These are phyloP conservation scores for Mycena latifolia DNA, from an alignment of 768 basidiomycete genomes.

Conservation along the genomic window DNA sequence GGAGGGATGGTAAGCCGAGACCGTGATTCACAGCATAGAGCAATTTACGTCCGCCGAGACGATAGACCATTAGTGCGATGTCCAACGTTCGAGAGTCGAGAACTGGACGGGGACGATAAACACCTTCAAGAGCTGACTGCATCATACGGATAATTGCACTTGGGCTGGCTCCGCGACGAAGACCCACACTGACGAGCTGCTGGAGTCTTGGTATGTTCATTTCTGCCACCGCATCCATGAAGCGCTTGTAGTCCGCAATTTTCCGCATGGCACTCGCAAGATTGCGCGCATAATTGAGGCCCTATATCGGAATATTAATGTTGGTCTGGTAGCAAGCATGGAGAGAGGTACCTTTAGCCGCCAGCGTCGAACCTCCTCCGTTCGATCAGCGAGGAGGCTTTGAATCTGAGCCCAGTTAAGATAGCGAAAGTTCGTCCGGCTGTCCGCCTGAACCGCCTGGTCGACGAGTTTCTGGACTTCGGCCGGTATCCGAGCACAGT, in stretches of 20 bases:
- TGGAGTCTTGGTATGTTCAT: too few species aligned
- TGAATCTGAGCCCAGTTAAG: constrained; percentile 2
- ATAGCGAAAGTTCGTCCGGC: not conserved
- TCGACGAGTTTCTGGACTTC: too few species aligned
- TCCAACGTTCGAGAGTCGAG: constrained; percentile 13
- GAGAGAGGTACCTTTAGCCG: not conserved
- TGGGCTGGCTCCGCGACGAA: constrained; percentile 16
- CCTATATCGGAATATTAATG: too few species aligned
- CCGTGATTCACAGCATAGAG: not conserved
- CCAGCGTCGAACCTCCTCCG: constrained; percentile 6
- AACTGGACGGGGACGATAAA: constrained; percentile 1
- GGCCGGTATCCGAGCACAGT: not conserved
- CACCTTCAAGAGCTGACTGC: constrained; percentile 22
- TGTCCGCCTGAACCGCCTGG: too few species aligned
- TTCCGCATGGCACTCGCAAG: too few species aligned
- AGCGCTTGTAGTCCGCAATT: too few species aligned
- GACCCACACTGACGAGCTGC: too few species aligned
- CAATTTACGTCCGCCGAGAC: too few species aligned
- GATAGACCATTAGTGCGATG: constrained; percentile 15
- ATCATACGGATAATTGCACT: constrained; percentile 16
- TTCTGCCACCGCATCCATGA: too few species aligned
- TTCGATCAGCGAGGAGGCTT: not conserved
- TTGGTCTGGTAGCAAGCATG: too few species aligned
- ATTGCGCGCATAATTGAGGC: too few species aligned
- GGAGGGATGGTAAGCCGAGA: too few species aligned